These are phyloP conservation scores for Phytophthora macrochlamydospora DNA, from an alignment of 352 stramenopile genomes.

Conservation along the genomic window DNA sequence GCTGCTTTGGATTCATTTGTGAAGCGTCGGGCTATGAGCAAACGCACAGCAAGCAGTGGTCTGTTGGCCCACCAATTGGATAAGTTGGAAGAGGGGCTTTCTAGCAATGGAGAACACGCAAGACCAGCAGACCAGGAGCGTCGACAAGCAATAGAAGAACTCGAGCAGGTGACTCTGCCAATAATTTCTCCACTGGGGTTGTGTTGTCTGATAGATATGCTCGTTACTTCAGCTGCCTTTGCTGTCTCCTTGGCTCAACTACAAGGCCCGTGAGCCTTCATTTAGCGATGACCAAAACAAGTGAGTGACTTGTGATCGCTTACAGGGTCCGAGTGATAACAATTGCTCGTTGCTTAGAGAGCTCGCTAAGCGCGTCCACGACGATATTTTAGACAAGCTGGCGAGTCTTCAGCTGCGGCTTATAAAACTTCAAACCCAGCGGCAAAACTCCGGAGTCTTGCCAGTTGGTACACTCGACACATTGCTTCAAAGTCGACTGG, in stretches of 20 bases:
- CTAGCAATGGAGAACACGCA: slow-evolving; percentile 1
- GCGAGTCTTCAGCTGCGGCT: slow-evolving; percentile 43
- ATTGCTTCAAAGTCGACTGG: slow-evolving; percentile 58
- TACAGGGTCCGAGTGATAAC: neutral
- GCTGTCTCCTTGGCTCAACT: slow-evolving; percentile 52
- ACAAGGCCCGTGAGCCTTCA: slow-evolving; percentile 44
- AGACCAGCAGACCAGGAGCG: slow-evolving; percentile 14
- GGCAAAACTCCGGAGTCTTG: slow-evolving; percentile 51
- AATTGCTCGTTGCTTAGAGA: slow-evolving; percentile 28
- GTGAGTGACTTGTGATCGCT: slow-evolving; percentile 15
- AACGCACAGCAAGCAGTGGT: slow-evolving; percentile 3
- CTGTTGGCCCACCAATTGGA: slow-evolving; percentile 15
- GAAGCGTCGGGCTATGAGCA: slow-evolving; percentile 31
- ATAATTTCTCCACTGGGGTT: neutral
- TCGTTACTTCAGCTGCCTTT: slow-evolving; percentile 35
- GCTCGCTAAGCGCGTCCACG: slow-evolving; percentile 42
- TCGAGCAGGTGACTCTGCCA: slow-evolving; percentile 23
- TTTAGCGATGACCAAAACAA: slow-evolving; percentile 57
- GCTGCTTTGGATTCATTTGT: slow-evolving; percentile 2
- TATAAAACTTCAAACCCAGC: slow-evolving; percentile 44
- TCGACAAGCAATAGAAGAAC: slow-evolving; percentile 21
- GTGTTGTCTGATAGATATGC: neutral
- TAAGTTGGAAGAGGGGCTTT: neutral
- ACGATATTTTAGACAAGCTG: slow-evolving; percentile 50
- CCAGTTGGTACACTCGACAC: slow-evolving; percentile 41